Conservation (phyloP, 495 filamentous ascomycete genomes). For the Beverwykella pulmonaria region DNA sequence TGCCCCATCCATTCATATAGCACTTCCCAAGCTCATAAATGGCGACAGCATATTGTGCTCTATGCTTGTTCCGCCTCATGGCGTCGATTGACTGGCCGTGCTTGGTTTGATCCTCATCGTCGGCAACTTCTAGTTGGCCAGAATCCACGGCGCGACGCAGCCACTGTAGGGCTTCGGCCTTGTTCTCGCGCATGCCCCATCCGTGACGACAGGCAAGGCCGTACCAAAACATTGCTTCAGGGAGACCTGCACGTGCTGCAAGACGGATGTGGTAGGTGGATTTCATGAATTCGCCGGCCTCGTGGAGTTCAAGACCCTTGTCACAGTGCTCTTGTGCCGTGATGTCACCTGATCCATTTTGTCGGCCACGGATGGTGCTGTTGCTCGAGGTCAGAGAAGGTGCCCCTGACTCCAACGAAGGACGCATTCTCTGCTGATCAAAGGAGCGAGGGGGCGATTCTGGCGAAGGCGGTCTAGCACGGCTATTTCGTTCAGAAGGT, state of each 20-base stretch:
- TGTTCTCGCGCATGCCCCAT: constrained; percentile 95
- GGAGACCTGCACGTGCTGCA: constrained; percentile 80
- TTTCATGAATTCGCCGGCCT: constrained; percentile 80
- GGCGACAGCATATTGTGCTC: constrained; percentile 89
- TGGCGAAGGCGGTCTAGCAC: constrained; percentile 46
- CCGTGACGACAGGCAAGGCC: constrained; percentile 96
- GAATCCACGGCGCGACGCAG: constrained; percentile 83
- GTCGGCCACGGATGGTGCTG: constrained; percentile 55
- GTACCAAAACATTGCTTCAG: constrained; percentile 93
- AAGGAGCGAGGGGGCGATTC: constrained; percentile 38
- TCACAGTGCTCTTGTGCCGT: constrained; percentile 83
- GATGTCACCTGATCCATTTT: constrained; percentile 54
- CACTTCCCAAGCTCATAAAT: constrained; percentile 97
- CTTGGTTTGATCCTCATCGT: constrained; percentile 69
- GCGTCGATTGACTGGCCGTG: constrained; percentile 67
- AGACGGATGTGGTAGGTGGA: constrained; percentile 94
- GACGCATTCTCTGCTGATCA: constrained; percentile 37
- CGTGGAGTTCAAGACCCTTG: constrained; percentile 85
- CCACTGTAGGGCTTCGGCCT: constrained; percentile 86
- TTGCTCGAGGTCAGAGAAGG: constrained; percentile 55
- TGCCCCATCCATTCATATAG: constrained; percentile 97
- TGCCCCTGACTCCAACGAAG: constrained; percentile 45
- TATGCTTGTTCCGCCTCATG: constrained; percentile 71
- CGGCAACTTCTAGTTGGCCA: constrained; percentile 78
- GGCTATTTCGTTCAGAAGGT: constrained; percentile 30